A percentile compares a stretch with the other conserved stretches of the same genome.
Evolutionary conservation across 2,329 filamentous ascomycete species (phyloP).

Genomic region (Stemphylium vesicarium): DNA sequence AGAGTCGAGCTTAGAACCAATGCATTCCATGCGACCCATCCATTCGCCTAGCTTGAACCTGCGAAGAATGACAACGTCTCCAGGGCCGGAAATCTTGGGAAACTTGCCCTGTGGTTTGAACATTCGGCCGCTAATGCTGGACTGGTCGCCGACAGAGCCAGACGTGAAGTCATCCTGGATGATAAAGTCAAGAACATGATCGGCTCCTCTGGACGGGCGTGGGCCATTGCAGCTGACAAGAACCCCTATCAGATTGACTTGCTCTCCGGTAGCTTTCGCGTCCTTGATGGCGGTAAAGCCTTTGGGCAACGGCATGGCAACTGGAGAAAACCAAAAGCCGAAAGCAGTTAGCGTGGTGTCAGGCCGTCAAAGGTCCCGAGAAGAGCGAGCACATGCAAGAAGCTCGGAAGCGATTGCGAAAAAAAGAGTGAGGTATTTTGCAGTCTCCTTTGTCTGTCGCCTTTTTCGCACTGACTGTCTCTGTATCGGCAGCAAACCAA

Average conservation of each 20-base stretch:
- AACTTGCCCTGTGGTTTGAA: constrained; percentile 38
- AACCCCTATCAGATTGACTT: constrained; percentile 71
- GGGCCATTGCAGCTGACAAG: constrained; percentile 68
- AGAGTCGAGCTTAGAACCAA: not conserved
- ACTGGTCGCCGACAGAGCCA: constrained; percentile 17
- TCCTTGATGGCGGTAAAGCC: constrained; percentile 57
- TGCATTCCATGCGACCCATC: constrained; percentile 22
- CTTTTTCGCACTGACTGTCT: not conserved
- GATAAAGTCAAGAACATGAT: constrained; percentile 53
- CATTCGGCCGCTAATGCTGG: constrained; percentile 33
- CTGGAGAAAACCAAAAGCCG: not conserved
- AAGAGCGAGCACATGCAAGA: not conserved
- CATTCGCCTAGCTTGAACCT: constrained; percentile 30
- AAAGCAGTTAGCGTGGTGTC: constrained; percentile 23
- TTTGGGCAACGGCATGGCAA: constrained; percentile 25
- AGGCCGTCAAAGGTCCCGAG: constrained; percentile 1
- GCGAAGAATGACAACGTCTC: constrained; percentile 71
- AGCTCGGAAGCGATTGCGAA: not conserved
- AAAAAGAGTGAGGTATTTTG: not conserved
- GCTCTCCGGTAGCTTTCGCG: constrained; percentile 27
- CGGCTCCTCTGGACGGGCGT: constrained; percentile 59
- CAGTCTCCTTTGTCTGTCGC: not conserved
- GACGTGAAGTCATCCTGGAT: constrained; percentile 48
- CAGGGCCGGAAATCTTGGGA: constrained; percentile 55
- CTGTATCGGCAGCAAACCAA: not conserved